A percentile compares a stretch with the other conserved stretches of the same genome.
Evolutionary conservation across 306 rosid species (phyloP).

Genomic region (Sophora flavescens): DNA sequence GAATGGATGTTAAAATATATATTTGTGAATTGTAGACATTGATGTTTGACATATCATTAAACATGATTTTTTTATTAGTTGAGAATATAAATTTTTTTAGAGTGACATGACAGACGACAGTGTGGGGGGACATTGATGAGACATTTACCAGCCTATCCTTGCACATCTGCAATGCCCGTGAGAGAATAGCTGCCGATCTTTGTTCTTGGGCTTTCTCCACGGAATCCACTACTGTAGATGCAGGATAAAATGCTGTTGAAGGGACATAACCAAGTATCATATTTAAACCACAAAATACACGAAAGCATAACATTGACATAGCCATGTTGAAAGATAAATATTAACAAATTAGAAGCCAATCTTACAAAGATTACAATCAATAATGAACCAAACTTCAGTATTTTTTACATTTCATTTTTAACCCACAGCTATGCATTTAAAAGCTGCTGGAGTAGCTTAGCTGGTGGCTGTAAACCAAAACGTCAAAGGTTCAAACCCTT

Average conservation of each 20-base stretch:
- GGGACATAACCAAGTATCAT: neutral
- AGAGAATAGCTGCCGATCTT: constrained; percentile 51
- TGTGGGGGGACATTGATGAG: neutral
- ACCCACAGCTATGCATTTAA: neutral
- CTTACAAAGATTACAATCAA: neutral
- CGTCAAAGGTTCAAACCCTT: no score
- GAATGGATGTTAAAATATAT: no score
- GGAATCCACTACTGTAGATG: constrained; percentile 57
- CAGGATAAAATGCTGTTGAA: constrained; percentile 55
- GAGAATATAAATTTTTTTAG: no score
- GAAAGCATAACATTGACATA: neutral
- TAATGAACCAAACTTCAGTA: neutral
- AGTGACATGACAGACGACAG: no score
- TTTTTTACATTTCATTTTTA: no score
- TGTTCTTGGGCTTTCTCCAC: constrained; percentile 74
- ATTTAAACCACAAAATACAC: neutral
- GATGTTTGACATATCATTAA: no score
- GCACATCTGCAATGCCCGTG: constrained; percentile 68
- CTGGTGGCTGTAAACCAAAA: neutral
- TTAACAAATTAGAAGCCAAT: neutral
- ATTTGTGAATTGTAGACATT: neutral
- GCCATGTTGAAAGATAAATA: neutral
- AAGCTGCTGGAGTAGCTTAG: constrained; percentile 24
- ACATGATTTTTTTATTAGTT: no score
- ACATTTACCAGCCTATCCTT: constrained; percentile 58